Evolutionary conservation across 352 stramenopile genomes (phyloP).

Genomic region (Pythium folliculosum): DNA sequence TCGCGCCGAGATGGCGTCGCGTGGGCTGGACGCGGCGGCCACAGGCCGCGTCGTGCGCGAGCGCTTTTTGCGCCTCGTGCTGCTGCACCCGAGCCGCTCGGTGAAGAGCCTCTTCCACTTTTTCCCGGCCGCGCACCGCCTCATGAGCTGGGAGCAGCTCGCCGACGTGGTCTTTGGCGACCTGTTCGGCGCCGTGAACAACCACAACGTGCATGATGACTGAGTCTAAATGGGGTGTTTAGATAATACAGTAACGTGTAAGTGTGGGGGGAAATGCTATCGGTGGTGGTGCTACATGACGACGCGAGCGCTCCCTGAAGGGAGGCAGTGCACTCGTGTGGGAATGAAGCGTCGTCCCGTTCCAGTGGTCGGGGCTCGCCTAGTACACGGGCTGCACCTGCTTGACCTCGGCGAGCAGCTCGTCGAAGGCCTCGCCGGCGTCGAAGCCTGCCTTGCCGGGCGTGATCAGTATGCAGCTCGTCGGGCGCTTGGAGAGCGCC

Average conservation of each 20-base stretch:
- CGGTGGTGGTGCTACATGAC: conserved; percentile 12
- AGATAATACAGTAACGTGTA: conserved; percentile 34
- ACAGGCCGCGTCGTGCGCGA: conserved; percentile 41
- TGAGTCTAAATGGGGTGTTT: conserved; percentile 22
- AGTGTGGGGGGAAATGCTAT: conserved; percentile 5
- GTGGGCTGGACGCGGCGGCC: conserved; percentile 24
- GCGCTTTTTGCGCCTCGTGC: conserved; percentile 71
- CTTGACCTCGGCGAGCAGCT: conserved; percentile 90
- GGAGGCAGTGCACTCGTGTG: neutral
- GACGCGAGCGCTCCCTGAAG: neutral
- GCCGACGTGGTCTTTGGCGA: conserved; percentile 64
- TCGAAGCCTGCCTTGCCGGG: conserved; percentile 91
- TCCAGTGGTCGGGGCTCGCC: neutral
- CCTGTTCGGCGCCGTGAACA: conserved; percentile 36
- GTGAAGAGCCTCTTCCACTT: conserved; percentile 73
- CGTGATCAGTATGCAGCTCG: conserved; percentile 98
- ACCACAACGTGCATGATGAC: neutral
- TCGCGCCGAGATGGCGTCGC: conserved; percentile 33
- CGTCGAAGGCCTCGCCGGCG: conserved; percentile 88
- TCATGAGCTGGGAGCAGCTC: conserved; percentile 62
- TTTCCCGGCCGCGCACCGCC: conserved; percentile 43
- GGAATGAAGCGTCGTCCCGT: neutral
- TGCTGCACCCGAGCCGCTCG: conserved; percentile 79
- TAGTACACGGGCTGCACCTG: conserved; percentile 87
- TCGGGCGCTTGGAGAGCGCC: conserved; percentile 97